These are phyloP conservation scores for Sonneratia alba DNA, from an alignment of 345 rosid species.

Conservation along the genomic window DNA sequence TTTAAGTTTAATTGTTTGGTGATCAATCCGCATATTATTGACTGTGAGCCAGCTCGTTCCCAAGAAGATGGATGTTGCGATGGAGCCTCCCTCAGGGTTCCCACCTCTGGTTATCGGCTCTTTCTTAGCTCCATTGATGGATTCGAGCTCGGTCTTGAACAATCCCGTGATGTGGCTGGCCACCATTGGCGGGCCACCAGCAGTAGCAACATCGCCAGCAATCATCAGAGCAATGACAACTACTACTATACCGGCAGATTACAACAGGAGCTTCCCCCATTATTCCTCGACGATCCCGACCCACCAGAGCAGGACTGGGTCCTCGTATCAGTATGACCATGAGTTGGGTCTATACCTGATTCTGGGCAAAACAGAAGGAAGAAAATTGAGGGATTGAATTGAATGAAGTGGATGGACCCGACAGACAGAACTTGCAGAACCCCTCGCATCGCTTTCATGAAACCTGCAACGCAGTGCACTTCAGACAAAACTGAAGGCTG, in stretches of 20 bases:
- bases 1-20: neutral
- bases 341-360: neutral
- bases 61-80: neutral
- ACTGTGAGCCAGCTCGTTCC: neutral
- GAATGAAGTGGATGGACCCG: neutral
- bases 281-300: too few species aligned
- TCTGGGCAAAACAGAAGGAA: neutral
- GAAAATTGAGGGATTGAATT: neutral
- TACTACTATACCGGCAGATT: too few species aligned
- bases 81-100: neutral
- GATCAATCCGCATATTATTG: neutral
- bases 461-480: neutral
- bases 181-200: neutral
- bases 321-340: too few species aligned
- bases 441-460: neutral
- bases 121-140: neutral
- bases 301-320: too few species aligned
- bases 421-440: neutral
- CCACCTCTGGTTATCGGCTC: neutral
- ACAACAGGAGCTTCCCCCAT: too few species aligned
- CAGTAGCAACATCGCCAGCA: too few species aligned
- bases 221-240: neutral
- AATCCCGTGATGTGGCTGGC: neutral
- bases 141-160: neutral
- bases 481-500: neutral